Evolutionary conservation across 2,329 filamentous ascomycete species (phyloP), one percentile per base, ranked within the genome.

Genomic region (Aspergillus aculeatus): DNA sequence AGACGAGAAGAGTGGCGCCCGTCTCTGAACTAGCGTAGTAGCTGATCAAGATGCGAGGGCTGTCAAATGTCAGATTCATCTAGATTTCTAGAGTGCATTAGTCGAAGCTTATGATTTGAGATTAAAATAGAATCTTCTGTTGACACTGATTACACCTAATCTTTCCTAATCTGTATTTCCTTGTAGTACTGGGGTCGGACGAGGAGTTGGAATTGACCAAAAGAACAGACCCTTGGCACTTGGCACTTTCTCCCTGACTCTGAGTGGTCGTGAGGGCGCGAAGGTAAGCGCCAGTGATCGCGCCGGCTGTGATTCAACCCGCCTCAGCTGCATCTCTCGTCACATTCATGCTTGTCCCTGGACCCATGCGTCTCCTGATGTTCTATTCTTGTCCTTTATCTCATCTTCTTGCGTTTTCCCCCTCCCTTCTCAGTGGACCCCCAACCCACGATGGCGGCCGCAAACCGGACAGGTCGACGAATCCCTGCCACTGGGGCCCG

Each of bases 221-320:
- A n/a, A 10, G n/a, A 7, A 38, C 26, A 26, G 48, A 19, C 21
- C 16, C 24, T 24, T 35, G 14, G 23, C 29, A 26, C 24, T 24
- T 35, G 14, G 23, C 29, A 26, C 16, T 29, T n/a, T 2, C 6
- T 31, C 47, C 58, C 44, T 44, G 24, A 61, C 66, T 64, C 54
- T 68, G 48, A 68, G 61, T 58, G 51, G 21, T 35, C 59, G 58
- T 14, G 44, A 55, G 60, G 56, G 31, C 32, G n/a, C n/a, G 14
- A 44, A 14, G 35, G 54, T 71, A 74, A 66, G 71, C 71, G 71
- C 72, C 68, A 62, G 66, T 60, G 64, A 55, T 55, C 49, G 68
- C 67, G 63, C 66, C 67, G 67, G 50, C 65, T 72, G 72, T 74
- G 72, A 74, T 71, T 67, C 69, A 69, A 66, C 60, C 35, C 47